A percentile compares a stretch with the other conserved stretches of the same genome.
Evolutionary conservation across 192 early-diverging fungal species (phyloP).

Genomic region (Backusella macrospora): DNA sequence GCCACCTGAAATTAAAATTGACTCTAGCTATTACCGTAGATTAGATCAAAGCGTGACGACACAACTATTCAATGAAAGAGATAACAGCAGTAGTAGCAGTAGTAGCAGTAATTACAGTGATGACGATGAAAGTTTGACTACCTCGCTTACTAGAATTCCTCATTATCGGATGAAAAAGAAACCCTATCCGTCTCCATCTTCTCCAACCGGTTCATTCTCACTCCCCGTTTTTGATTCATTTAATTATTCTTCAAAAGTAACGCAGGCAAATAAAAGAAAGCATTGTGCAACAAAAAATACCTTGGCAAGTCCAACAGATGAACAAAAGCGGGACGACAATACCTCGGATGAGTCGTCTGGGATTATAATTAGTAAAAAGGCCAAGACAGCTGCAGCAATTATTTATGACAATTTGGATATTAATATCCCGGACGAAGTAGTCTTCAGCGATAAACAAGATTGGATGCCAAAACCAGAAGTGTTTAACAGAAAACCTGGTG

Average conservation of each 20-base stretch:
- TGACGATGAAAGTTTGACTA: not conserved
- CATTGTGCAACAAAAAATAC: conserved; percentile 17
- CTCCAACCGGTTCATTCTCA: conserved; percentile 2
- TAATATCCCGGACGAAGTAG: not conserved
- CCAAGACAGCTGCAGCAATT: conserved; percentile 33
- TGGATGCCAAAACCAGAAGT: conserved; percentile 35
- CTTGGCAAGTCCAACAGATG: not conserved
- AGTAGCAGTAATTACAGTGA: not conserved
- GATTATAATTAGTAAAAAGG: conserved; percentile 25
- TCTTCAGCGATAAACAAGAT: conserved; percentile 22
- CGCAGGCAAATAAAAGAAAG: not conserved
- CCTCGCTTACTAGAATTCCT: not conserved
- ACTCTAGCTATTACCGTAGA: not conserved
- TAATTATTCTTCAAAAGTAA: not conserved
- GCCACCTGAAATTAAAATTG: conserved; percentile 4
- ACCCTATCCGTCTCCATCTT: not conserved
- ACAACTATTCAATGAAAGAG: not conserved
- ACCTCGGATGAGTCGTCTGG: not conserved
- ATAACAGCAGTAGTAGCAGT: conserved; percentile 1
- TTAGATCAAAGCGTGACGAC: conserved; percentile 1
- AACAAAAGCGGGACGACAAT: conserved; percentile 4
- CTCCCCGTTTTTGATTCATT: conserved; percentile 7
- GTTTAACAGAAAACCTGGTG: conserved; percentile 29
- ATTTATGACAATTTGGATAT: conserved; percentile 30
- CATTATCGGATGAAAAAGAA: conserved; percentile 7